Evolutionary conservation across 2,329 filamentous ascomycete genomes (phyloP).

Genomic region (Sporothrix brunneoviolacea): DNA sequence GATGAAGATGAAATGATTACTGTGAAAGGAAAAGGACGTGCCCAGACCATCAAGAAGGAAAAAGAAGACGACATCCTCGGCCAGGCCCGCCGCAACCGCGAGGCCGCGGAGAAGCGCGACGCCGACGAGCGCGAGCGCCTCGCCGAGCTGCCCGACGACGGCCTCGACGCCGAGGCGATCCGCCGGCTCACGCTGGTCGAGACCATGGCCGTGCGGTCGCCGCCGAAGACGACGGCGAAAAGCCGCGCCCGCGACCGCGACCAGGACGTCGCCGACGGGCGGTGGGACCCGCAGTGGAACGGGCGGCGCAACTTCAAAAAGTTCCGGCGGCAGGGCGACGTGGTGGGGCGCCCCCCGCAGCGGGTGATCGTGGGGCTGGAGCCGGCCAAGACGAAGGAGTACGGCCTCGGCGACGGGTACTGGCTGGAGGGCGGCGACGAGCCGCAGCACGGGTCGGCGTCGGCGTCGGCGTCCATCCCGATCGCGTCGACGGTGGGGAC

Average conservation of each 20-base stretch:
- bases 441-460: slow-evolving; percentile 13
- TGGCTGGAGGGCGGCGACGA: slow-evolving; percentile 55
- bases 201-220: slow-evolving; percentile 57
- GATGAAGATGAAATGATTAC: slow-evolving; percentile 17
- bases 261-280: slow-evolving; percentile 44
- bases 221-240: slow-evolving; percentile 25
- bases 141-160: slow-evolving; percentile 49
- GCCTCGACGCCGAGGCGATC: slow-evolving; percentile 65
- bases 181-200: slow-evolving; percentile 70
- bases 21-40: too few species aligned
- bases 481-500: too few species aligned
- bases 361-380: slow-evolving; percentile 63
- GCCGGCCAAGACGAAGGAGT: slow-evolving; percentile 63
- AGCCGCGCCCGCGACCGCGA: slow-evolving; percentile 38
- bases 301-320: slow-evolving; percentile 94
- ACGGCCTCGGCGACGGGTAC: slow-evolving; percentile 69
- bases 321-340: slow-evolving; percentile 59
- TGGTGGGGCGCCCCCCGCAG: slow-evolving; percentile 33
- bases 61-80: slow-evolving; percentile 59
- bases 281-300: slow-evolving; percentile 89
- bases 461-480: background rate
- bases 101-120: slow-evolving; percentile 60
- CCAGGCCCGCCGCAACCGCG: slow-evolving; percentile 51
- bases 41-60: slow-evolving; percentile 29
- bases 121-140: slow-evolving; percentile 47